phyloP scores from a whole-genome alignment of 345 rosid species.

The Trapa bicornis region DNA sequence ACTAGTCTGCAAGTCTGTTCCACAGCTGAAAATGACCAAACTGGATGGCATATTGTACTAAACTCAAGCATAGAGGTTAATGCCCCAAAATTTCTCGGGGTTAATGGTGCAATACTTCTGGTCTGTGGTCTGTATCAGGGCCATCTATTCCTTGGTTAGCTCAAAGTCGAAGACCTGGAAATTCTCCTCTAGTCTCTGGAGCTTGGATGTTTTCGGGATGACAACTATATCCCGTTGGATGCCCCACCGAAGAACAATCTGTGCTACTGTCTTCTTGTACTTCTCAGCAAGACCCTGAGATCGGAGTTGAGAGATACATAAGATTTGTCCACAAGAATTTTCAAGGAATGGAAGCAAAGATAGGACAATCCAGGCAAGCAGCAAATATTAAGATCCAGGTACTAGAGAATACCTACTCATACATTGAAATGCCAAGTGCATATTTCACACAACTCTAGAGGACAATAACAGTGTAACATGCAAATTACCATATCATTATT shows the following conservation, averaged over 20 bases:
- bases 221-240: constrained; percentile 62
- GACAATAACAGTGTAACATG: too few relatives aligned
- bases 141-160: constrained; percentile 62
- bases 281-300: constrained; percentile 62
- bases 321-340: too few relatives aligned
- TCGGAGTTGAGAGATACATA: neutral
- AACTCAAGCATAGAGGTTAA: constrained; percentile 55
- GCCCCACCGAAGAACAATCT: constrained; percentile 69
- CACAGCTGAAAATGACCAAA: neutral
- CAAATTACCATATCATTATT: too few relatives aligned
- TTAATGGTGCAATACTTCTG: constrained; percentile 53
- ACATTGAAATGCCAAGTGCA: too few relatives aligned
- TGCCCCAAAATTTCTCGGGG: constrained; percentile 76
- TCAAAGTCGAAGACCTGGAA: constrained; percentile 50
- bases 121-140: constrained; percentile 40
- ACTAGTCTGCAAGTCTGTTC: neutral
- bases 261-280: constrained; percentile 63
- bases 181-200: constrained; percentile 56
- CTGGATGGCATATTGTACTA: neutral
- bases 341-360: neutral
- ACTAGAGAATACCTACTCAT: too few relatives aligned
- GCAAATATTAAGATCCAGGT: too few relatives aligned
- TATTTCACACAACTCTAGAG: too few relatives aligned
- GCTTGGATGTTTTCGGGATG: constrained; percentile 64
- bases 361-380: neutral